phyloP scores from a whole-genome alignment of 352 stramenopile species.

The Saprolegnia diclina region DNA sequence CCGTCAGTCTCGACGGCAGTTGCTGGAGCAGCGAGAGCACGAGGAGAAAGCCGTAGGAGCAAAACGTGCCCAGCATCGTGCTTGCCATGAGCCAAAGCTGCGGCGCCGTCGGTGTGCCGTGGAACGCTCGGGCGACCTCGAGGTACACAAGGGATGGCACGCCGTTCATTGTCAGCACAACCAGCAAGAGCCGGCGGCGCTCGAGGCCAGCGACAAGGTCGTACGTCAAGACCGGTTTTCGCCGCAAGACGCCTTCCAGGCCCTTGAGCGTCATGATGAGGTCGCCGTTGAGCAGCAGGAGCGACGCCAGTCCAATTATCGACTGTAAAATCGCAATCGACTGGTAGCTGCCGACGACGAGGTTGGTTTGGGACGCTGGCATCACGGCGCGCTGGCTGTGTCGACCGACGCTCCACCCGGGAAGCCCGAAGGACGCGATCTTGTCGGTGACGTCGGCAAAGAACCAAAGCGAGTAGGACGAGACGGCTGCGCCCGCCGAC shows the following conservation, averaged over 20 bases:
- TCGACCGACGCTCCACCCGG: background rate
- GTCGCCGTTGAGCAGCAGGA: background rate
- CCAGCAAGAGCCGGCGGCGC: background rate
- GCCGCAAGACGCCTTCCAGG: background rate
- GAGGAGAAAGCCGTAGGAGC: background rate
- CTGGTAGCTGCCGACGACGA: background rate
- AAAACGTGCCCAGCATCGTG: background rate
- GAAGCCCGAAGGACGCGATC: background rate
- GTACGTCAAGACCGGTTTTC: conserved; percentile 12
- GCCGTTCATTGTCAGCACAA: background rate
- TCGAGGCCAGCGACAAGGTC: conserved; percentile 5
- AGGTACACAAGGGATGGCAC: background rate
- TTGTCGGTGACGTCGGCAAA: background rate
- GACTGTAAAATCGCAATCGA: background rate
- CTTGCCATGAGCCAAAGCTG: background rate
- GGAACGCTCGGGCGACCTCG: background rate
- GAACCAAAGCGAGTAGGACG: background rate
- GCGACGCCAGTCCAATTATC: background rate
- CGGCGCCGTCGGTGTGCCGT: background rate
- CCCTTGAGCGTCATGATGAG: background rate
- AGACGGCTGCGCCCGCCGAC: background rate
- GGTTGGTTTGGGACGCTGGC: background rate
- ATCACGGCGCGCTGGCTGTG: background rate
- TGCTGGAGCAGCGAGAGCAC: background rate
- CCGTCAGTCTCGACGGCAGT: background rate